phyloP scores from a whole-genome alignment of 2,329 filamentous ascomycete species.

The Ceratocystis albifundus region DNA sequence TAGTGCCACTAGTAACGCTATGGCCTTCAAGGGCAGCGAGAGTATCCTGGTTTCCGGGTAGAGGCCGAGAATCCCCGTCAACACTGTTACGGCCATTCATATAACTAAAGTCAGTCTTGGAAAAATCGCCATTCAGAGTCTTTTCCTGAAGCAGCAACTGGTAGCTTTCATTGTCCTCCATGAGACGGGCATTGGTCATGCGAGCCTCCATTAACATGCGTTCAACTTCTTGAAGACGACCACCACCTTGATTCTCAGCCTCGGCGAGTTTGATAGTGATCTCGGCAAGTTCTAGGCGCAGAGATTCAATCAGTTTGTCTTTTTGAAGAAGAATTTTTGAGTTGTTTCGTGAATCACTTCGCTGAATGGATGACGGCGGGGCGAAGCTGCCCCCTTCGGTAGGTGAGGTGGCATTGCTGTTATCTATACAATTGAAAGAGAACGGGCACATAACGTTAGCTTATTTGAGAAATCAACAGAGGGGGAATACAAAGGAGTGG shows the following conservation, averaged over 20 bases:
- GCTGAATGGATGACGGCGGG: slow-evolving; percentile 69
- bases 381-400: slow-evolving; percentile 69
- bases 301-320: slow-evolving; percentile 86
- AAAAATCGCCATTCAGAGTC: slow-evolving; percentile 88
- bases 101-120: slow-evolving; percentile 68
- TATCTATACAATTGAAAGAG: slow-evolving; percentile 30
- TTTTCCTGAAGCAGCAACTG: slow-evolving; percentile 88
- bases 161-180: slow-evolving; percentile 99
- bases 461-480: neutral
- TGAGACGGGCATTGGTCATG: slow-evolving; percentile 88
- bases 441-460: neutral
- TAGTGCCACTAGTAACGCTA: slow-evolving; percentile 27
- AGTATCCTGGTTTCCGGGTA: slow-evolving; percentile 45
- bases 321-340: slow-evolving; percentile 88
- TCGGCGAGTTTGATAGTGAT: slow-evolving; percentile 92
- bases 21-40: slow-evolving; percentile 52
- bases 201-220: slow-evolving; percentile 79
- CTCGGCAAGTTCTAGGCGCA: slow-evolving; percentile 85
- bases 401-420: slow-evolving; percentile 42
- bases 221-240: slow-evolving; percentile 80
- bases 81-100: slow-evolving; percentile 26
- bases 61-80: slow-evolving; percentile 30
- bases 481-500: neutral
- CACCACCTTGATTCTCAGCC: slow-evolving; percentile 83
- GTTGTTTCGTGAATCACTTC: slow-evolving; percentile 79